Evolutionary conservation across 768 basidiomycete genomes (phyloP), one percentile per base, ranked within the genome.

Genomic region (Sporobolomyces pararoseus): DNA sequence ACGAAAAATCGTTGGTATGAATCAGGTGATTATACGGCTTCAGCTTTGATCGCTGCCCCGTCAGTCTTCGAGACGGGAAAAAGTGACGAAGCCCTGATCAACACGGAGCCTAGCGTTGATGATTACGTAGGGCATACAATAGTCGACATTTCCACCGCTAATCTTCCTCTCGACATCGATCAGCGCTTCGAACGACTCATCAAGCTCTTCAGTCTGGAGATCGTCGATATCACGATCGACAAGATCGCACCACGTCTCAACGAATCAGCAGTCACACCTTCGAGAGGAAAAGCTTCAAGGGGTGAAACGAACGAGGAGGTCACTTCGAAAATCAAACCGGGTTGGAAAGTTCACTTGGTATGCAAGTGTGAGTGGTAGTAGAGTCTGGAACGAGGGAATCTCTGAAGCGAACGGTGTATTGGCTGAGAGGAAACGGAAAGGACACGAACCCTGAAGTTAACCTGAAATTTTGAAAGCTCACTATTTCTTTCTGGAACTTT

Each of bases 111-210:
- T n/a, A n/a, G n/a, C n/a, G n/a, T n/a, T n/a, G 12, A 7, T 19
- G 21, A 42, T 5, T 17, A 31, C 7, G 55, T 39, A 19, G 35
- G 27, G 12, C 37, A 37, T 21, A 57, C 37, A 7, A 23, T 57
- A 10, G 37, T 57, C 55, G 37, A 57, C 25, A 21, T 57, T 27
- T 37, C 34, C 39, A 17, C 17, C 39, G 39, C 39, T 27, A 25
- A 52, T 7, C 53, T 54, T n/a, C 53, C 53, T 21, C 31, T 9
- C 53, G 32, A 54, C 10, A 54, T 54, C 34, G 53, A 54, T 27
- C 19, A n/a, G 21, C 53, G 53, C 31, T 54, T 54, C 31, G 23
- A 31, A 13, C 53, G 32, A 12, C 21, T 54, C 32, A 21, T 54
- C 53, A 4, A 23, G 5, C 32, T 34, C 31, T 54, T 54, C 31